phyloP scores from a whole-genome alignment of 1,284 basidiomycete species.

The Hypsizygus ulmarius region DNA sequence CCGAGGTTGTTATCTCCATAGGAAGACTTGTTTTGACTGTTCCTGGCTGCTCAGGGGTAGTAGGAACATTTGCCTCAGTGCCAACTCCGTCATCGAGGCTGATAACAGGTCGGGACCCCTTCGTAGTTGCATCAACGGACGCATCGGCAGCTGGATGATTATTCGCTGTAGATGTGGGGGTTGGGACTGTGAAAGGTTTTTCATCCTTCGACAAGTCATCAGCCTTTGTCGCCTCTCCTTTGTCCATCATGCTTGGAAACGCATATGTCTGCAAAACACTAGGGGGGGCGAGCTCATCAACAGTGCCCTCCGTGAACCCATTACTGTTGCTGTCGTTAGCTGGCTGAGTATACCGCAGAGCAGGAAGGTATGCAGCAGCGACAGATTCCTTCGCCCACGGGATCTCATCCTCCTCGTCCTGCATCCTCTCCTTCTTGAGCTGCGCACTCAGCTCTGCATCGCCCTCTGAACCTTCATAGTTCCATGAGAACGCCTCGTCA shows the following conservation, averaged over 20 bases:
- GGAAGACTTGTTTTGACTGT: too few species aligned
- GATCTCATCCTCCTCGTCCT: constrained; percentile 15
- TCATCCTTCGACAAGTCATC: neutral
- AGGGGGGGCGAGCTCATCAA: neutral
- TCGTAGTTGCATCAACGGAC: too few species aligned
- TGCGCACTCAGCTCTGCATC: constrained; percentile 17
- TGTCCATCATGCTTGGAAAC: constrained; percentile 9
- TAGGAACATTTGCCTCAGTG: too few species aligned
- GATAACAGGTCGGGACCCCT: too few species aligned
- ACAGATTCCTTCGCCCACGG: constrained; percentile 15
- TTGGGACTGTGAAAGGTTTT: neutral
- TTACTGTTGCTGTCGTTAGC: neutral
- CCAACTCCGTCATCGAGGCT: too few species aligned
- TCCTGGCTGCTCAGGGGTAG: too few species aligned
- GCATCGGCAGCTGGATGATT: too few species aligned
- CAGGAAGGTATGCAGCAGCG: constrained; percentile 16
- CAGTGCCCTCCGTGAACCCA: neutral
- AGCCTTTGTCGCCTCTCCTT: neutral
- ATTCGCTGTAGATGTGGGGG: too few species aligned
- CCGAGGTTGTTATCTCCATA: too few species aligned
- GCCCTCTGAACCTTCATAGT: neutral
- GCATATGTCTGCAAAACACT: constrained; percentile 3
- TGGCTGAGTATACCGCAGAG: constrained; percentile 6
- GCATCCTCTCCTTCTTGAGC: constrained; percentile 15
- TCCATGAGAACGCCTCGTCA: neutral